These are phyloP conservation scores for button mushroom (Agaricus bisporus) DNA, from an alignment of 768 basidiomycete genomes.

Conservation along the genomic window DNA sequence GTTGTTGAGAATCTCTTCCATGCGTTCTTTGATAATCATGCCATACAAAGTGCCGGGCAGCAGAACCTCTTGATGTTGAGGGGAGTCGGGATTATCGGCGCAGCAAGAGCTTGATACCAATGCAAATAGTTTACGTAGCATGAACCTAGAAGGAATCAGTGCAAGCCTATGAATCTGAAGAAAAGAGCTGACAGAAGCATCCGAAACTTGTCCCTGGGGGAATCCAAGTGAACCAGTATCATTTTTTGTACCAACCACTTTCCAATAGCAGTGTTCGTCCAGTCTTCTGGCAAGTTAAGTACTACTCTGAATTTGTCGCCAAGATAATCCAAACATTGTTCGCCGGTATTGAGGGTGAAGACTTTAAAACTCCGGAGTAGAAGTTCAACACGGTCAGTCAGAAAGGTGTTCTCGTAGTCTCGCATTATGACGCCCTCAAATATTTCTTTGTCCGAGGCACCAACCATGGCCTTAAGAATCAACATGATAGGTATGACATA, in stretches of 20 bases:
- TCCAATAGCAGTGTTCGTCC: constrained; percentile 79
- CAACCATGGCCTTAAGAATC: constrained; percentile 86
- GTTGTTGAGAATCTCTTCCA: constrained; percentile 82
- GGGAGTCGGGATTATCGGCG: constrained; percentile 96
- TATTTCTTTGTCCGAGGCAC: constrained; percentile 91
- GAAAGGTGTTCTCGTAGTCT: constrained; percentile 94
- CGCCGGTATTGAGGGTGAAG: constrained; percentile 80
- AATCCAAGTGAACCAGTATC: constrained; percentile 84
- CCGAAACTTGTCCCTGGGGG: constrained; percentile 88
- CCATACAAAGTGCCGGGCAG: constrained; percentile 89
- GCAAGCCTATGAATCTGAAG: neutral
- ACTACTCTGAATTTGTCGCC: constrained; percentile 97
- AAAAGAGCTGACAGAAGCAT: constrained; percentile 73
- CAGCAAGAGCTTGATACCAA: constrained; percentile 87
- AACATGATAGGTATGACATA: constrained; percentile 98
- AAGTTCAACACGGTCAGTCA: constrained; percentile 95
- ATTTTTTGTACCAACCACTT: constrained; percentile 78
- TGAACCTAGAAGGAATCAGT: constrained; percentile 56
- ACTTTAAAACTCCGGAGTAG: constrained; percentile 93
- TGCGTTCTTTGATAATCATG: constrained; percentile 97
- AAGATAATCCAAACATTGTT: constrained; percentile 90
- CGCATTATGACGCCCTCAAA: constrained; percentile 96
- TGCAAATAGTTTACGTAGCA: constrained; percentile 93
- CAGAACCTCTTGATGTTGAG: constrained; percentile 96
- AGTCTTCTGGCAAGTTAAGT: constrained; percentile 86